Conservation (phyloP, 495 filamentous ascomycete genomes). For the Trichoderma orchidacearum region DNA sequence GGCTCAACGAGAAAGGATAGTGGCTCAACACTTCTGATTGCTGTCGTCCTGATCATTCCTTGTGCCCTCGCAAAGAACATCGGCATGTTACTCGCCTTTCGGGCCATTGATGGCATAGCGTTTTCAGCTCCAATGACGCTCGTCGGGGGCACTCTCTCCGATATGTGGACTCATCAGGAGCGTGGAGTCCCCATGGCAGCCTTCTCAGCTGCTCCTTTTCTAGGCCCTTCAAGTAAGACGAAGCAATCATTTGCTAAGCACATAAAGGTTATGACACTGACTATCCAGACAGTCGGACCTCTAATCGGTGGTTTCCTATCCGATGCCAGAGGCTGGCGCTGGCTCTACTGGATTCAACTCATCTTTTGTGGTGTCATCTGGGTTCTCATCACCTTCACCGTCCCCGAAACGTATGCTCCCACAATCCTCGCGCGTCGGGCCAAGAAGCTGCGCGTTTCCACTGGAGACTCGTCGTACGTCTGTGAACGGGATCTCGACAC, state of each 20-base stretch:
- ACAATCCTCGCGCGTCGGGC: slow-evolving; percentile 53
- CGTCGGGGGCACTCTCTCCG: slow-evolving; percentile 65
- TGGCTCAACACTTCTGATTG: slow-evolving; percentile 43
- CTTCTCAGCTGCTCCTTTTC: slow-evolving; percentile 66
- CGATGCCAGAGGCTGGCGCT: slow-evolving; percentile 60
- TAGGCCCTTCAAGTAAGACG: slow-evolving; percentile 51
- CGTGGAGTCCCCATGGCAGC: slow-evolving; percentile 75
- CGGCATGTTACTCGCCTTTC: slow-evolving; percentile 55
- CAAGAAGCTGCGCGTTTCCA: slow-evolving; percentile 47
- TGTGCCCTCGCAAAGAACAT: slow-evolving; percentile 65
- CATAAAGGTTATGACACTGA: background rate
- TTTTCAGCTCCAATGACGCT: slow-evolving; percentile 77
- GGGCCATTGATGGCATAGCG: slow-evolving; percentile 65
- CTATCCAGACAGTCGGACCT: slow-evolving; percentile 36
- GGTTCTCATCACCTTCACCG: slow-evolving; percentile 62
- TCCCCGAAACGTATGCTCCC: slow-evolving; percentile 70
- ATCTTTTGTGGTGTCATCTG: slow-evolving; percentile 55
- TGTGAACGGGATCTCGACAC: slow-evolving; percentile 62
- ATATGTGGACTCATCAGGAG: slow-evolving; percentile 68
- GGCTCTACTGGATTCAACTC: slow-evolving; percentile 76
- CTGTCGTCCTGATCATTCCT: slow-evolving; percentile 65
- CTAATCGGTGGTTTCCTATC: slow-evolving; percentile 63
- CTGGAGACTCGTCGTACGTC: slow-evolving; percentile 48
- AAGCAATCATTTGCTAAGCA: background rate
- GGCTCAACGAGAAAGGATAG: too few relatives aligned